Conservation (phyloP, 2,329 filamentous ascomycete species). For the Grosmannia huntii region DNA sequence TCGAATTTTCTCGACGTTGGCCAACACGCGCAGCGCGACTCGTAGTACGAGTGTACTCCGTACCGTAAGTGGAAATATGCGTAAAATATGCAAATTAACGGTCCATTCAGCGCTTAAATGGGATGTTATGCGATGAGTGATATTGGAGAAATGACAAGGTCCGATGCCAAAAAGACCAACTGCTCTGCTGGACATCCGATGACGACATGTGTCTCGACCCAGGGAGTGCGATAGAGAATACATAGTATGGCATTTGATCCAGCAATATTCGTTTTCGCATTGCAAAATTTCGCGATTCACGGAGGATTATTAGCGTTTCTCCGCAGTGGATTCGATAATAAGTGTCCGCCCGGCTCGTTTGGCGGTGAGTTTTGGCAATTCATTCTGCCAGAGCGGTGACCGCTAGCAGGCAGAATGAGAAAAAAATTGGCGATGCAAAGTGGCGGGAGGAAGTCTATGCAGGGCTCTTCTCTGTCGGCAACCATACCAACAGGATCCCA, state of each 20-base stretch:
- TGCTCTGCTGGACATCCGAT: neutral
- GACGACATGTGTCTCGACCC: neutral
- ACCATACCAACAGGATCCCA: neutral
- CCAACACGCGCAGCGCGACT: neutral
- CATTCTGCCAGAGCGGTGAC: neutral
- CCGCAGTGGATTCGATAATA: neutral
- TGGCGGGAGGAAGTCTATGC: neutral
- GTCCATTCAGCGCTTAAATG: neutral
- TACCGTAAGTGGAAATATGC: neutral
- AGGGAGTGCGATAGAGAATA: neutral
- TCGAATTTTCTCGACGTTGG: neutral
- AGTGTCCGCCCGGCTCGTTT: neutral
- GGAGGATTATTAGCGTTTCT: conserved; percentile 3
- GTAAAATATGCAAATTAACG: neutral
- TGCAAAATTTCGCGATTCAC: conserved; percentile 1
- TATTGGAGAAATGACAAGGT: neutral
- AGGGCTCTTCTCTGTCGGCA: neutral
- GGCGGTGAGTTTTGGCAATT: neutral
- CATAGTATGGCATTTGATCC: neutral
- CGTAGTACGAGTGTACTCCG: neutral
- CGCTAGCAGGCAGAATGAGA: neutral
- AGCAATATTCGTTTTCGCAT: neutral
- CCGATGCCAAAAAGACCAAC: neutral
- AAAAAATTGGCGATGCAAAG: neutral
- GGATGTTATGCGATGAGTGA: neutral